These are phyloP conservation scores for Viola odorata DNA, from an alignment of 345 rosid genomes.

Conservation along the genomic window DNA sequence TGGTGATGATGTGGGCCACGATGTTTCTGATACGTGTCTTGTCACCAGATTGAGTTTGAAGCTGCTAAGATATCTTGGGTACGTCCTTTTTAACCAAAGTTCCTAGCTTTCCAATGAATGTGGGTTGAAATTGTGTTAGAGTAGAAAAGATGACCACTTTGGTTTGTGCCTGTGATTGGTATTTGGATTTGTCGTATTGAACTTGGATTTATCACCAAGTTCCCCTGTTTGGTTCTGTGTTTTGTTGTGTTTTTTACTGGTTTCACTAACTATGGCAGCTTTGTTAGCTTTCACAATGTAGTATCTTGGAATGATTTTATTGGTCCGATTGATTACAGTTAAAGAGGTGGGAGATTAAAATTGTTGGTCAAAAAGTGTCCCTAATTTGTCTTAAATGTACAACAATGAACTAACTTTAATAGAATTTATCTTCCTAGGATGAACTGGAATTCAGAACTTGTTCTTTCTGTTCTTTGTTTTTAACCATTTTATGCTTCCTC, in stretches of 20 bases:
- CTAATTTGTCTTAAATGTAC: no score
- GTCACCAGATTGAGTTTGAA: slow-evolving; percentile 58
- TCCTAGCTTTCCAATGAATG: background rate
- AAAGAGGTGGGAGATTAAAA: no score
- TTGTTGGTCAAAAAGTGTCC: background rate
- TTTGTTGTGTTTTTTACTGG: background rate
- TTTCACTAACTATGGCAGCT: background rate
- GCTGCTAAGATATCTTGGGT: slow-evolving; percentile 76
- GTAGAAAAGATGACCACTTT: background rate
- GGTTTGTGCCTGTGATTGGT: background rate
- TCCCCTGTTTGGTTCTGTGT: background rate
- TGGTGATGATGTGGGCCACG: slow-evolving; percentile 51
- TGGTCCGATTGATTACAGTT: background rate
- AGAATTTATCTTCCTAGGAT: background rate
- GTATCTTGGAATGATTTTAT: no score
- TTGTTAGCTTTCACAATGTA: no score
- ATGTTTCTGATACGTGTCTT: slow-evolving; percentile 58
- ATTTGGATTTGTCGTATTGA: background rate
- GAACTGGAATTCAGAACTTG: slow-evolving; percentile 2
- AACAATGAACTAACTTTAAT: background rate
- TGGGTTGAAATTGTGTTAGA: background rate
- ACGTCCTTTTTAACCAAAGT: background rate
- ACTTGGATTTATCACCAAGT: background rate
- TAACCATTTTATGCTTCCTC: slow-evolving; percentile 24
- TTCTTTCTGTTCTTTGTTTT: background rate